phyloP scores from a whole-genome alignment of 2,329 filamentous ascomycete species.

The Hypoxylon sp. region DNA sequence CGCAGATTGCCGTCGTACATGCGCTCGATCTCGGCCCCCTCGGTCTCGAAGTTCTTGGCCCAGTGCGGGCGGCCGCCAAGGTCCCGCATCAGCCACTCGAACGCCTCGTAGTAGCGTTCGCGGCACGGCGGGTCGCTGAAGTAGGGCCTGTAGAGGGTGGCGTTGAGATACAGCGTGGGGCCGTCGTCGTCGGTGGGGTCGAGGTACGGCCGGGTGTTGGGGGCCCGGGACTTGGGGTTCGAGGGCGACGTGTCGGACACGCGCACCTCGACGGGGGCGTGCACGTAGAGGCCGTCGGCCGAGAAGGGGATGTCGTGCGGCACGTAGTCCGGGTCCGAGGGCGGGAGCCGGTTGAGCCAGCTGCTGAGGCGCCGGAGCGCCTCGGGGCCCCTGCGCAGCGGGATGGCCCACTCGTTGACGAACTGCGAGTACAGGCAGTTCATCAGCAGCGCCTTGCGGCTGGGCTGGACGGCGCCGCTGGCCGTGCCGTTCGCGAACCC shows the following conservation, averaged over 20 bases:
- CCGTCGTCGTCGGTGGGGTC: conserved; percentile 74
- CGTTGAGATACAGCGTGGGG: conserved; percentile 87
- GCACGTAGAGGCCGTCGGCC: conserved; percentile 81
- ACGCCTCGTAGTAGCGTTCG: conserved; percentile 83
- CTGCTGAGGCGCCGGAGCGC: conserved; percentile 82
- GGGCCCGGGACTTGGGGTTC: conserved; percentile 29
- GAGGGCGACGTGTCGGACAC: conserved; percentile 73
- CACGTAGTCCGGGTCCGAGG: conserved; percentile 71
- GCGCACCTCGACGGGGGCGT: conserved; percentile 92
- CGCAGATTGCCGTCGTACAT: conserved; percentile 75
- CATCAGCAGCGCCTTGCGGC: conserved; percentile 84
- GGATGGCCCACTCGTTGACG: conserved; percentile 97
- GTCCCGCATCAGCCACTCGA: conserved; percentile 90
- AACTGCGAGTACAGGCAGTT: conserved; percentile 99
- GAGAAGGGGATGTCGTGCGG: conserved; percentile 79
- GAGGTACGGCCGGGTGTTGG: conserved; percentile 57
- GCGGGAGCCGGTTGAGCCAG: conserved; percentile 74
- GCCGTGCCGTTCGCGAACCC: conserved; percentile 77
- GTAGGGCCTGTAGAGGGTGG: conserved; percentile 87
- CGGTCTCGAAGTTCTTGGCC: conserved; percentile 85
- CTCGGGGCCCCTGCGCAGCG: conserved; percentile 84
- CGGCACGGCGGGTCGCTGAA: conserved; percentile 77
- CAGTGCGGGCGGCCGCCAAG: conserved; percentile 85
- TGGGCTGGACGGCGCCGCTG: conserved; percentile 80
- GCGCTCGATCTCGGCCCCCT: conserved; percentile 65